phyloP scores from a whole-genome alignment of 2,329 filamentous ascomycete species.

The Fusarium neocosmosporiellum region DNA sequence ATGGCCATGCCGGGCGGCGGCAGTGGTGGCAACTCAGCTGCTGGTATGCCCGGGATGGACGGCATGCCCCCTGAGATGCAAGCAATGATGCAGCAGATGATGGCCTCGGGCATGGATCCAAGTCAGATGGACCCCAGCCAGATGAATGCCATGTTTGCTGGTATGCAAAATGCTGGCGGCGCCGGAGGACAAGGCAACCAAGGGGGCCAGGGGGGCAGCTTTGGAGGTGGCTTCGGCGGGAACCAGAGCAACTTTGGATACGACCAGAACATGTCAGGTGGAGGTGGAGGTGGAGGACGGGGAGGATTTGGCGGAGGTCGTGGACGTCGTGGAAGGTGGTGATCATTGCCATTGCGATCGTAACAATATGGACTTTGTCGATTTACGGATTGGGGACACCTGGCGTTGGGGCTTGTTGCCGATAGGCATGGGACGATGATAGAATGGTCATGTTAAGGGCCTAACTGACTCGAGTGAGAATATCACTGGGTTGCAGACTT shows the following conservation, averaged over 20 bases:
- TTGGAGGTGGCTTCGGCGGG: conserved; percentile 64
- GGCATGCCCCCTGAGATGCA: conserved; percentile 76
- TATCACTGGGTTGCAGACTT: conserved; percentile 3
- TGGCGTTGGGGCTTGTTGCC: conserved; percentile 42
- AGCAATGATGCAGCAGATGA: conserved; percentile 77
- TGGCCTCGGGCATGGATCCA: conserved; percentile 72
- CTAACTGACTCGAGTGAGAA: conserved; percentile 12
- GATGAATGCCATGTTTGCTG: conserved; percentile 69
- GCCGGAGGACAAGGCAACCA: conserved; percentile 55
- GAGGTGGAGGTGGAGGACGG: conserved; percentile 48
- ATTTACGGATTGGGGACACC: conserved; percentile 38
- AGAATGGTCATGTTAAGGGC: conserved; percentile 31
- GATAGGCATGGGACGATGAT: conserved; percentile 37
- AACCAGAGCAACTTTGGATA: conserved; percentile 65
- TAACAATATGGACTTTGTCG: conserved; percentile 26
- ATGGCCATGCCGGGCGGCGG: conserved; percentile 55
- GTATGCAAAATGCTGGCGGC: conserved; percentile 63
- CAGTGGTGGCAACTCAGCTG: conserved; percentile 46
- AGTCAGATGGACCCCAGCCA: conserved; percentile 72
- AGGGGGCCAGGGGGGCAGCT: conserved; percentile 63
- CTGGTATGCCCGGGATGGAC: conserved; percentile 67
- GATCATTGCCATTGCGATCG: background rate
- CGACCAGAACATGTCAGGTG: conserved; percentile 59
- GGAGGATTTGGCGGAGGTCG: conserved; percentile 47
- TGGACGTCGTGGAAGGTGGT: conserved; percentile 43